Evolutionary conservation across 2,329 filamentous ascomycete species (phyloP).

Genomic region (Ophiocordyceps camponoti-leonardi): DNA sequence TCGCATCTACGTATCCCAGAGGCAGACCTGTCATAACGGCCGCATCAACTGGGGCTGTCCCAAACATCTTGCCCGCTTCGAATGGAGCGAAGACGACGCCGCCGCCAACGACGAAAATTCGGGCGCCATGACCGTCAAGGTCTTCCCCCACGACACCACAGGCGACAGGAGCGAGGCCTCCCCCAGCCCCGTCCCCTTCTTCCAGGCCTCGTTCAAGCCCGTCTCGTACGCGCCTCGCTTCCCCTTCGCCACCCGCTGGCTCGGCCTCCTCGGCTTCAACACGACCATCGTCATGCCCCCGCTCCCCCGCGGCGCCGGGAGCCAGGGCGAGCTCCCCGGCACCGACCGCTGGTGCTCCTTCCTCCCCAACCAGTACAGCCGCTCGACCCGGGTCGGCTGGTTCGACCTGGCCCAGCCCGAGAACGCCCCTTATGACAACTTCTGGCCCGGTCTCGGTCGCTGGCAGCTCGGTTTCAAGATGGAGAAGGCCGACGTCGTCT

Average conservation of each 20-base stretch:
- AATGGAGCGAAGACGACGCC: constrained; percentile 19
- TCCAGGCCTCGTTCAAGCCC: constrained; percentile 26
- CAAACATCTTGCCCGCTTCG: constrained; percentile 35
- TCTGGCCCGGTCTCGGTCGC: constrained; percentile 27
- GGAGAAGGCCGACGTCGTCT: constrained; percentile 15
- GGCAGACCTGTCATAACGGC: constrained; percentile 33
- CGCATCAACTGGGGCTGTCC: constrained; percentile 37
- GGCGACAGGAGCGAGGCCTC: constrained; percentile 13
- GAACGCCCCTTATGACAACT: constrained; percentile 15
- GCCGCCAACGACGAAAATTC: no score
- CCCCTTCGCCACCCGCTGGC: constrained; percentile 21
- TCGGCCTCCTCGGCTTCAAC: constrained; percentile 23
- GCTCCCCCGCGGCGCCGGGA: constrained; percentile 21
- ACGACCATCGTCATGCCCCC: constrained; percentile 29
- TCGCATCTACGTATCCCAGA: constrained; percentile 37
- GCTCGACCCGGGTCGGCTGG: constrained; percentile 23
- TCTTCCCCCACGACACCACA: constrained; percentile 24
- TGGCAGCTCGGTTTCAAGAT: constrained; percentile 25
- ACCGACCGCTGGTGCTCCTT: constrained; percentile 28
- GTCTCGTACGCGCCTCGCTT: constrained; percentile 24
- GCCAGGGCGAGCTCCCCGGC: constrained; percentile 24
- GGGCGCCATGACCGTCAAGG: constrained; percentile 22
- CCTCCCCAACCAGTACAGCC: constrained; percentile 12
- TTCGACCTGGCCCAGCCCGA: constrained; percentile 25
- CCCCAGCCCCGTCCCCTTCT: constrained; percentile 21